Evolutionary conservation across 371 early-diverging fungal genomes (phyloP).

Genomic region (Mucor piriformis): DNA sequence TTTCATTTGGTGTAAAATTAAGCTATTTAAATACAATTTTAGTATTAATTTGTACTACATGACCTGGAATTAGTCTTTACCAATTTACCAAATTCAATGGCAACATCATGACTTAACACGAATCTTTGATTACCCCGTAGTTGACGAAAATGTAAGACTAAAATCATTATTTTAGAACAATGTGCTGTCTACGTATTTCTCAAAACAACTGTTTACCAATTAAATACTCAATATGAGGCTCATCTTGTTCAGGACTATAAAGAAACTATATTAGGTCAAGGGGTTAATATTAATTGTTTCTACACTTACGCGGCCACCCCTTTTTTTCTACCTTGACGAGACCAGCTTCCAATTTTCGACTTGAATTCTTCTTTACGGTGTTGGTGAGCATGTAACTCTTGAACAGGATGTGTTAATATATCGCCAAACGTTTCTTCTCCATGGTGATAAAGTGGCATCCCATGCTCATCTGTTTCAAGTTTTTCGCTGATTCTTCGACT

Average conservation of each 20-base stretch:
- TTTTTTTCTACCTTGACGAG: not conserved
- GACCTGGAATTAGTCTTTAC: slow-evolving; percentile 15
- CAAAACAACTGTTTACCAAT: slow-evolving; percentile 11
- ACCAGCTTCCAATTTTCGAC: slow-evolving; percentile 25
- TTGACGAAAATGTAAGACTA: slow-evolving; percentile 54
- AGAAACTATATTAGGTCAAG: not conserved
- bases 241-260: not conserved
- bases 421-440: slow-evolving; percentile 54
- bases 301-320: not conserved
- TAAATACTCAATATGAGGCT: slow-evolving; percentile 1
- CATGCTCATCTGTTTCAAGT: slow-evolving; percentile 19
- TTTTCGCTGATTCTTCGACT: slow-evolving; percentile 14
- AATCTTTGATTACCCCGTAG: slow-evolving; percentile 49
- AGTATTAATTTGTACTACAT: not conserved
- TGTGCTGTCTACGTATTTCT: not conserved
- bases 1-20: slow-evolving; percentile 48
- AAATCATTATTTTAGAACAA: not conserved
- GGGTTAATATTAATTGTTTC: not conserved
- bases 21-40: slow-evolving; percentile 25
- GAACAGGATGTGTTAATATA: slow-evolving; percentile 39
- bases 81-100: slow-evolving; percentile 34
- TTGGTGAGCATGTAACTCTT: slow-evolving; percentile 41
- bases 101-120: slow-evolving; percentile 40
- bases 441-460: slow-evolving; percentile 36
- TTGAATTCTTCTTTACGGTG: slow-evolving; percentile 31